phyloP scores from a whole-genome alignment of 495 filamentous ascomycete species.

The Tuber calosporum region DNA sequence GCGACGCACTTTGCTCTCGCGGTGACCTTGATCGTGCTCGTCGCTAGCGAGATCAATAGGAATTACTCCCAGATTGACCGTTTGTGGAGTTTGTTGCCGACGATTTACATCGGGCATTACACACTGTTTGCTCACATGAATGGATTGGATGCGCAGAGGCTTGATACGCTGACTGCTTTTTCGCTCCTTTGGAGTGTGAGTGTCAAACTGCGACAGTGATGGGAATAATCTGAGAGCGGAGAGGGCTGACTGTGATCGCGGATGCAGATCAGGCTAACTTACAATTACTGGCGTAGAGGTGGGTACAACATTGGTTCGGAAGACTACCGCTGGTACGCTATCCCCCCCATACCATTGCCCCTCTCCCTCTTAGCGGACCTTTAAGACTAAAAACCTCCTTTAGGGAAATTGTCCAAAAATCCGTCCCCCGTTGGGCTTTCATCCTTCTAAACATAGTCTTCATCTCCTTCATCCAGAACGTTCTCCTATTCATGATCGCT shows the following conservation, averaged over 20 bases:
- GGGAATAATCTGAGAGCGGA: background rate
- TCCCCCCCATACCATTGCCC: slow-evolving; percentile 1
- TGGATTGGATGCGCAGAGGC: slow-evolving; percentile 61
- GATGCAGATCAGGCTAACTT: slow-evolving; percentile 66
- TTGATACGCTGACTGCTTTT: slow-evolving; percentile 68
- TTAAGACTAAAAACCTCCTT: slow-evolving; percentile 7
- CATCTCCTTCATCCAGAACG: slow-evolving; percentile 75
- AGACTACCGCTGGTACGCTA: slow-evolving; percentile 77
- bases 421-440: slow-evolving; percentile 51
- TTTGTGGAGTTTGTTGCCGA: slow-evolving; percentile 80
- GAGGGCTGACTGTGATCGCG: slow-evolving; percentile 11
- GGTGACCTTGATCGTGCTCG: slow-evolving; percentile 60
- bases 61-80: slow-evolving; percentile 96
- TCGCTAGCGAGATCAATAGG: slow-evolving; percentile 71
- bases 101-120: slow-evolving; percentile 84
- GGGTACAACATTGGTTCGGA: slow-evolving; percentile 81
- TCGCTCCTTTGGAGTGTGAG: slow-evolving; percentile 76
- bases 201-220: slow-evolving; percentile 11
- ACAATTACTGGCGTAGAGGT: slow-evolving; percentile 95
- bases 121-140: slow-evolving; percentile 66
- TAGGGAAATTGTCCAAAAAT: slow-evolving; percentile 48
- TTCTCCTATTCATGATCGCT: slow-evolving; percentile 68
- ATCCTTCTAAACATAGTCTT: slow-evolving; percentile 81
- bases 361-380: background rate
- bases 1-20: slow-evolving; percentile 65